Evolutionary conservation across 345 rosid genomes (phyloP).

Genomic region (Mercurialis annua): DNA sequence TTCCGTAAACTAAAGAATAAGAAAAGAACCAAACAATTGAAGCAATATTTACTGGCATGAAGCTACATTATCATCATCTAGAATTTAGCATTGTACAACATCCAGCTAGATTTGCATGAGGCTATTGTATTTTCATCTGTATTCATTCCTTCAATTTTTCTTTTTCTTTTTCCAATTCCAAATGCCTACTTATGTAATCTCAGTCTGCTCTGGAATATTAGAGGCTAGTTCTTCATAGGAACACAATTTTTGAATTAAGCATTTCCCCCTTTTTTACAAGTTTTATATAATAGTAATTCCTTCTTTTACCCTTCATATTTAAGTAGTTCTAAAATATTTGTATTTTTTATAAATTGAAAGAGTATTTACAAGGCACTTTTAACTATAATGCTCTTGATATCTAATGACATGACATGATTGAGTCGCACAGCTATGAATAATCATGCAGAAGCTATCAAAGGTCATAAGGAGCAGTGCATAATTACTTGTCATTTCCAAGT

Average conservation of each 20-base stretch:
- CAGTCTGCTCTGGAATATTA: conserved; percentile 2
- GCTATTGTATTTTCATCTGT: conserved; percentile 12
- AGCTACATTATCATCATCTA: neutral
- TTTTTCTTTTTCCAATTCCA: neutral
- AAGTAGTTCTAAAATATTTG: no score
- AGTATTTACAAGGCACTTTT: no score
- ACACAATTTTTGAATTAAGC: conserved; percentile 18
- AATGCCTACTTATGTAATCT: conserved; percentile 13
- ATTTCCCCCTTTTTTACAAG: conserved; percentile 9
- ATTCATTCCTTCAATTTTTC: conserved; percentile 10
- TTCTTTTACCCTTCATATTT: no score
- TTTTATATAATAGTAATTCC: no score
- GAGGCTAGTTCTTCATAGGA: conserved; percentile 32
- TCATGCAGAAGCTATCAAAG: no score
- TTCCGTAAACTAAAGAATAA: conserved; percentile 81
- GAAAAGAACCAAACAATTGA: conserved; percentile 70
- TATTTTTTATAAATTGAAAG: no score
- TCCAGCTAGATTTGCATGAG: conserved; percentile 16
- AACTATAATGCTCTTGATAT: no score
- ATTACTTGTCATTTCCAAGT: no score
- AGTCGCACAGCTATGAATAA: no score
- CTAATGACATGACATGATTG: no score
- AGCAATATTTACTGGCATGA: conserved; percentile 54
- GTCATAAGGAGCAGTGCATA: no score
- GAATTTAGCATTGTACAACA: conserved; percentile 4